Base-by-base conservation (phyloP, 768 basidiomycete species). In the Podaxis sp. region DNA sequence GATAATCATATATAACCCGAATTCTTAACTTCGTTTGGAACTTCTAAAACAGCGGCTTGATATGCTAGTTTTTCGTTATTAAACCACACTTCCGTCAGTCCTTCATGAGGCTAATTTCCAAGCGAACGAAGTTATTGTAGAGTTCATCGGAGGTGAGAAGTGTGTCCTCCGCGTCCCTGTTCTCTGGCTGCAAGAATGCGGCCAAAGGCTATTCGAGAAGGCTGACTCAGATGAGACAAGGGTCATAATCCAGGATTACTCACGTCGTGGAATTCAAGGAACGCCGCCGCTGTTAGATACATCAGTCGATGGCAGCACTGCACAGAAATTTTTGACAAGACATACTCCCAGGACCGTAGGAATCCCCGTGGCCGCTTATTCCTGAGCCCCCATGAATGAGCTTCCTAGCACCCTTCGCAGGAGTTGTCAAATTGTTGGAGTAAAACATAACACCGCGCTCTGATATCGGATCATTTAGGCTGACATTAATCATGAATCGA, bases 381-480 rank as follows among this genome's bases (percentile, higher is more conserved):
- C 89, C 89, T n/a, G 83, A 84, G 2, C 90, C 89, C 17, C 90
- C 89, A 68, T 93, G 90, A 39, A 90, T 87, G 72, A 82, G 84
- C 79, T 92, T 91, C 51, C 87, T 80, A 36, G 85, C 83, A 15
- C 82, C 85, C 15, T 77, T 80, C 17, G 74, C 70, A 17, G 77
- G 72, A 53, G 80, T 73, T 13, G 85, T 75, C 59, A 83, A 74
- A 54, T 82, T 84, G 69, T 87, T 86, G 2, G 88, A 82, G 70
- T 92, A 92, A 67, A 90, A 87, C 82, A 91, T 90, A 40, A 89
- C 80, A 12, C 90, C 90, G 8, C 81, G 83, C 72, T 93, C 90
- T 92, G 64, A 15, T 59, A 17, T 24, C 51, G 28, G 15, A 44
- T 22, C 61, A 28, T 40, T 12, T 15, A 13, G 64, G 24, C 12